phyloP scores from a whole-genome alignment of 2,329 filamentous ascomycete genomes.

The Calonectria montana region DNA sequence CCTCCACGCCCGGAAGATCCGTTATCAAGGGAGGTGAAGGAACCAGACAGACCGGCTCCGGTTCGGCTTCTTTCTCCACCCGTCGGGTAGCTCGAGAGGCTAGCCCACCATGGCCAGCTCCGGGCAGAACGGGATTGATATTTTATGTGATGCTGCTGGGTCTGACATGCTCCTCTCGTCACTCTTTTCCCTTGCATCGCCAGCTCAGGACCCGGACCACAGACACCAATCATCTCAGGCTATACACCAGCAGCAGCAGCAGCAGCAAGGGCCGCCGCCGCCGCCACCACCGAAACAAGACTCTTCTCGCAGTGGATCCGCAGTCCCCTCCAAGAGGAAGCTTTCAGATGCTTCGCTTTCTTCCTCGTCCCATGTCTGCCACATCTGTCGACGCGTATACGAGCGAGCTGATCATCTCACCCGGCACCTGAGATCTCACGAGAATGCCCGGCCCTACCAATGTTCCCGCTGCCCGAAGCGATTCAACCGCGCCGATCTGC shows the following conservation, averaged over 20 bases:
- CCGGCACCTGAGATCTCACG: constrained; percentile 41
- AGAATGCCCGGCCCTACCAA: constrained; percentile 42
- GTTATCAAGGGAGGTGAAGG: constrained; percentile 10
- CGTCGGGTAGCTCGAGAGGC: constrained; percentile 19
- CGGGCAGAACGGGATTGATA: constrained; percentile 44
- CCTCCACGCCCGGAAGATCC: background rate
- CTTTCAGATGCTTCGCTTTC: constrained; percentile 39
- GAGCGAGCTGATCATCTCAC: constrained; percentile 42
- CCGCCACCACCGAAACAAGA: constrained; percentile 23
- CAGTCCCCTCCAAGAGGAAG: constrained; percentile 39
- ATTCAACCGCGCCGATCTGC: constrained; percentile 41
- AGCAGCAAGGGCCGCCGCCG: constrained; percentile 29
- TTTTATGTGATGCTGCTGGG: constrained; percentile 43
- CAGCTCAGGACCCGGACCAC: constrained; percentile 28
- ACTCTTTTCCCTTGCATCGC: constrained; percentile 39
- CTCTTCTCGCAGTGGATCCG: constrained; percentile 23
- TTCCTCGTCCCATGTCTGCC: constrained; percentile 42
- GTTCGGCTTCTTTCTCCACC: constrained; percentile 9
- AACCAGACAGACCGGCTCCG: constrained; percentile 22
- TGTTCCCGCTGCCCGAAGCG: constrained; percentile 43
- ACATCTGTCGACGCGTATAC: constrained; percentile 43
- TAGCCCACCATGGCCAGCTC: constrained; percentile 36
- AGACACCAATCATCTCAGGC: constrained; percentile 7
- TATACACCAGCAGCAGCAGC: constrained; percentile 24
- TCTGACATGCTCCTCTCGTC: constrained; percentile 43